phyloP scores from a whole-genome alignment of 1,284 basidiomycete species.

The Malassezia caprae region DNA sequence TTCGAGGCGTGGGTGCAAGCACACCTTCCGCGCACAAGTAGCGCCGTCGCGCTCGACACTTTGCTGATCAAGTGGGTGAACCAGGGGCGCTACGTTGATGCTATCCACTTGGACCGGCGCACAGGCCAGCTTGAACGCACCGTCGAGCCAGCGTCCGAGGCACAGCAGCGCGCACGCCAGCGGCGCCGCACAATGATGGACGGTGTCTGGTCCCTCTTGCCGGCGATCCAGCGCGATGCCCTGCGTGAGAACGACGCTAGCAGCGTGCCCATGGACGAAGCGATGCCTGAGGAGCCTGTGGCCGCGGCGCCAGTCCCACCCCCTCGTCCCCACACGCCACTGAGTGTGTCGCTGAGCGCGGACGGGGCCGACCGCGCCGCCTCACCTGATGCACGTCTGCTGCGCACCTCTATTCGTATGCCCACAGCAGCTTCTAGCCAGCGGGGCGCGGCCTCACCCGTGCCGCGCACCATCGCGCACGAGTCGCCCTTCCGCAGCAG shows the following conservation, averaged over 20 bases:
- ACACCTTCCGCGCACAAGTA: conserved; percentile 7
- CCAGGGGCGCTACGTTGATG: conserved; percentile 36
- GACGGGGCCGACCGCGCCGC: background rate
- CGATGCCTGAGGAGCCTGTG: background rate
- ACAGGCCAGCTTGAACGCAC: conserved; percentile 5
- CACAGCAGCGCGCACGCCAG: conserved; percentile 1
- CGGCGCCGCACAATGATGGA: conserved; percentile 14
- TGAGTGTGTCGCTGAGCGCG: conserved; percentile 1
- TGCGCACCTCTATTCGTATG: background rate
- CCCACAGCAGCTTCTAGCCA: background rate
- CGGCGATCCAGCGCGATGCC: conserved; percentile 11
- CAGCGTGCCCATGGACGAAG: background rate
- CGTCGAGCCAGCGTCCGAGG: background rate
- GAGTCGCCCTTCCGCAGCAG: conserved; percentile 1
- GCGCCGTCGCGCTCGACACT: conserved; percentile 29
- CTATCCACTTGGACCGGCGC: conserved; percentile 31
- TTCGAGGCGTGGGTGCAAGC: conserved; percentile 26
- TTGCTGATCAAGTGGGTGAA: conserved; percentile 32
- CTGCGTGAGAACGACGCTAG: background rate
- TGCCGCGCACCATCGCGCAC: background rate
- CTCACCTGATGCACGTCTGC: conserved; percentile 1
- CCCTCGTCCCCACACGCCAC: background rate
- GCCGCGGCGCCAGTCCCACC: background rate
- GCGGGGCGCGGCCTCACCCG: background rate
- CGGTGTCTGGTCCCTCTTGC: conserved; percentile 15